A percentile compares a stretch with the other conserved stretches of the same genome.
Conservation (phyloP, 371 early-diverging fungal species). For the Lichtheimia hyalospora region DNA sequence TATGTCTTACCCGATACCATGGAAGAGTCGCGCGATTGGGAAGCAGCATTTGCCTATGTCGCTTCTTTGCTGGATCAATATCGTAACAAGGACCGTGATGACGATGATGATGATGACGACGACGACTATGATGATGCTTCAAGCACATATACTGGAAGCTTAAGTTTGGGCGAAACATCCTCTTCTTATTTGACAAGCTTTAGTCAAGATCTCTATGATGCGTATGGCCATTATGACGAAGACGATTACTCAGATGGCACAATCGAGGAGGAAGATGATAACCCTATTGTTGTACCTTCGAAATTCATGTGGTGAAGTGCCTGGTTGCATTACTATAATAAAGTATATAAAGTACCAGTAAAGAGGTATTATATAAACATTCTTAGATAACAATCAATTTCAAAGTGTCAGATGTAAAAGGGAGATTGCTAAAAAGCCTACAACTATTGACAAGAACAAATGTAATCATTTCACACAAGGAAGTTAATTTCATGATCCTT, state of each 20-base stretch:
- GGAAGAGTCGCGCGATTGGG: constrained; percentile 31
- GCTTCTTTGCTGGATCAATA: constrained; percentile 17
- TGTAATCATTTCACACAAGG: too few species aligned
- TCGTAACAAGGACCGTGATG: constrained; percentile 8
- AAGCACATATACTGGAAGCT: too few species aligned
- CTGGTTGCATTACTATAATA: too few species aligned
- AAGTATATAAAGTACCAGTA: too few species aligned
- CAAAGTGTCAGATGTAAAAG: too few species aligned
- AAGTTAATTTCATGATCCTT: too few species aligned
- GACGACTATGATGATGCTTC: too few species aligned
- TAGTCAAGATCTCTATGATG: neutral
- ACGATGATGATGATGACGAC: neutral
- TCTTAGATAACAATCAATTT: too few species aligned
- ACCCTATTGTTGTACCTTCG: constrained; percentile 2
- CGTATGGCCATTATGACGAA: neutral
- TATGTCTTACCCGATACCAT: constrained; percentile 44
- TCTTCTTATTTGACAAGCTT: neutral
- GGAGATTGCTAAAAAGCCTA: too few species aligned
- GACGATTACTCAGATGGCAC: neutral
- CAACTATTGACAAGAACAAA: too few species aligned
- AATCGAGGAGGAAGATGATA: constrained; percentile 3
- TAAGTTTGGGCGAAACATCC: neutral
- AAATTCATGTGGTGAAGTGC: constrained; percentile 11
- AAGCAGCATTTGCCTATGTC: constrained; percentile 25
- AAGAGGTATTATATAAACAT: too few species aligned